Evolutionary conservation across 2,329 filamentous ascomycete species (phyloP), one percentile per base, ranked within the genome.

Genomic region (Beauveria sp.): DNA sequence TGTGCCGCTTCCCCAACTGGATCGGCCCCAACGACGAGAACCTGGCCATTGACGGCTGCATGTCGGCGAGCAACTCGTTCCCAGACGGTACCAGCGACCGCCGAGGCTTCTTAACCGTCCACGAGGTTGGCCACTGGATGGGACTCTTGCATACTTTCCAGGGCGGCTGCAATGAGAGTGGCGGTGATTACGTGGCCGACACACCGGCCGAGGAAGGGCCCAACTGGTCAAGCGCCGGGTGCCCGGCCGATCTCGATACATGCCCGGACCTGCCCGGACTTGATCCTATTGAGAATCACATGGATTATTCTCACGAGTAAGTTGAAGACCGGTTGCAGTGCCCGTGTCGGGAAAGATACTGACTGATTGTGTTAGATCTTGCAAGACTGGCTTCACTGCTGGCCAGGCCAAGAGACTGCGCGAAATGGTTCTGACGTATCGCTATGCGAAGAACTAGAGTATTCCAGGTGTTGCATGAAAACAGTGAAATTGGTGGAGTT

Each of bases 101-200:
- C 66, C 65, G 68, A n/a, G 71, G 73, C 20, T 70, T 69, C 65
- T 70, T 71, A 3, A 66, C 64, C 30, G 67, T 66, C 41, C 77
- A 80, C 70, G 78, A 80, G 69, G 69, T 76, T 48, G 78, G 78
- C 18, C 78, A 80, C 70, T 80, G 78, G 78, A 68, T 80, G 57
- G 77, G 78, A 55, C 73, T 81, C 26, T 73, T 71, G 66, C 78
- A 81, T 69, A 79, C 77, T 51, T 80, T 80, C 68, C 67, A 79
- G 63, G 77, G 74, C 48, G 76, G 74, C 62, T 74, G 74, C 65
- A 72, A 72, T 64, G 20, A 51, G 20, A 67, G 70, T 7, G 63
- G 54, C 50, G 76, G 75, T 44, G 78, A 80, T 65, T 67, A 67
- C 24, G 69, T 79, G 18, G 63, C 69, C 54, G 77, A 79, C 59